phyloP scores from a whole-genome alignment of 2,329 filamentous ascomycete genomes.

The Cercospora sp. region DNA sequence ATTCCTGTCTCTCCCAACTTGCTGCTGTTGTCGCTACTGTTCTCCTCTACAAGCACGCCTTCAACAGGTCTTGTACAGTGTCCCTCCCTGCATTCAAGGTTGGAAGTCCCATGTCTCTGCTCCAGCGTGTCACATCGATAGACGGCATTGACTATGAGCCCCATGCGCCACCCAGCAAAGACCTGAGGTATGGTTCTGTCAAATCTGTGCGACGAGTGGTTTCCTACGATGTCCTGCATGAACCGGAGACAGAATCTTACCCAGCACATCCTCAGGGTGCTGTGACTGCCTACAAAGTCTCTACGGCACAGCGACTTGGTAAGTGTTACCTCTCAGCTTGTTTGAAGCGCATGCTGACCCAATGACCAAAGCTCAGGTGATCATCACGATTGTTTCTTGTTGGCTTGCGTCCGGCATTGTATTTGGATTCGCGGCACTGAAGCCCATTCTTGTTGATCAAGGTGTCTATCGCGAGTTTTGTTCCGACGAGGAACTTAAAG shows the following conservation, averaged over 20 bases:
- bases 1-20: not conserved
- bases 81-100: not conserved
- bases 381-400: slow-evolving; percentile 68
- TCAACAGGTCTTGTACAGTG: slow-evolving; percentile 10
- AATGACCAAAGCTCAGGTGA: slow-evolving; percentile 62
- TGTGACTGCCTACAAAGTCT: slow-evolving; percentile 53
- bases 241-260: slow-evolving; percentile 38
- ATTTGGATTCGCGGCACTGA: slow-evolving; percentile 82
- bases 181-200: slow-evolving; percentile 29
- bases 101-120: slow-evolving; percentile 48
- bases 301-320: slow-evolving; percentile 39
- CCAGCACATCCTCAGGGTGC: slow-evolving; percentile 44
- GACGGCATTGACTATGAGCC: slow-evolving; percentile 51
- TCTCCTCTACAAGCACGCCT: not conserved
- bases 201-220: slow-evolving; percentile 42
- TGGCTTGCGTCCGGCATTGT: slow-evolving; percentile 76
- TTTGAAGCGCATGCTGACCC: not conserved
- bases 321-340: slow-evolving; percentile 13
- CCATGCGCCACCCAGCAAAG: slow-evolving; percentile 22
- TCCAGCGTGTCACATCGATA: slow-evolving; percentile 53
- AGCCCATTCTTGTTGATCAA: slow-evolving; percentile 73
- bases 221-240: slow-evolving; percentile 52
- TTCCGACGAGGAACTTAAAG: slow-evolving; percentile 51
- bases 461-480: slow-evolving; percentile 70
- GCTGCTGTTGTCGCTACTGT: not conserved